A percentile compares a stretch with the other conserved stretches of the same genome.
Conservation (phyloP, 495 filamentous ascomycete genomes). For the Penicillium nucicola region DNA sequence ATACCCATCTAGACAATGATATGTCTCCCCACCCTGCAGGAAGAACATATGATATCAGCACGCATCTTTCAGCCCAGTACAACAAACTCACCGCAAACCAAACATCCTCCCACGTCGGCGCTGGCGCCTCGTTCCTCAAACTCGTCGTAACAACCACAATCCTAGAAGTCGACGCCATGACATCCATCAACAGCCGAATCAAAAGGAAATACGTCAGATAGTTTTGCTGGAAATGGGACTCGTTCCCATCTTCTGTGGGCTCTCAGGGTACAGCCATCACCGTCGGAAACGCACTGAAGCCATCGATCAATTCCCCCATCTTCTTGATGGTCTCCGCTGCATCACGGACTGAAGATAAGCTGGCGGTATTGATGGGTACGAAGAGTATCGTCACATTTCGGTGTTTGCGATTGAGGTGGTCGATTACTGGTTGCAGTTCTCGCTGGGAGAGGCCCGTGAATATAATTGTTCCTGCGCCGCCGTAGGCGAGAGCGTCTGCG, state of each 20-base stretch:
- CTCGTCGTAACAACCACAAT: conserved; percentile 22
- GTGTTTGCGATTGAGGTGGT: conserved; percentile 29
- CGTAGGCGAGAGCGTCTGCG: conserved; percentile 24
- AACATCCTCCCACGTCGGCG: conserved; percentile 19
- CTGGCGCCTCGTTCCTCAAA: conserved; percentile 16
- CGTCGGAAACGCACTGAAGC: conserved; percentile 17
- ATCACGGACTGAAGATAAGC: conserved; percentile 11
- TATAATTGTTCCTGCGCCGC: conserved; percentile 39
- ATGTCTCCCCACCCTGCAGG: conserved; percentile 15
- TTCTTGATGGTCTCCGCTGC: conserved; percentile 14
- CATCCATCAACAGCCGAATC: conserved; percentile 11
- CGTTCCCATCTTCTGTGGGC: conserved; percentile 17
- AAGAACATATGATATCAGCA: neutral
- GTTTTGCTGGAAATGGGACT: conserved; percentile 25
- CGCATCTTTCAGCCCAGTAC: neutral
- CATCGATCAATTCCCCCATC: conserved; percentile 17
- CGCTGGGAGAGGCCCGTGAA: conserved; percentile 37
- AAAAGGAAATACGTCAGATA: conserved; percentile 24
- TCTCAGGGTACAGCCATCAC: conserved; percentile 18
- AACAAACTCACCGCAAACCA: conserved; percentile 14
- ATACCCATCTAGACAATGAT: conserved; percentile 23
- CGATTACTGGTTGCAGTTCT: conserved; percentile 38
- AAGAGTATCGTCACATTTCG: conserved; percentile 19
- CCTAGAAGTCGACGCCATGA: conserved; percentile 4
- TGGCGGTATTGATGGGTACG: conserved; percentile 13